These are phyloP conservation scores for Paxillus rubicundulus DNA, from an alignment of 768 basidiomycete species.

Conservation along the genomic window DNA sequence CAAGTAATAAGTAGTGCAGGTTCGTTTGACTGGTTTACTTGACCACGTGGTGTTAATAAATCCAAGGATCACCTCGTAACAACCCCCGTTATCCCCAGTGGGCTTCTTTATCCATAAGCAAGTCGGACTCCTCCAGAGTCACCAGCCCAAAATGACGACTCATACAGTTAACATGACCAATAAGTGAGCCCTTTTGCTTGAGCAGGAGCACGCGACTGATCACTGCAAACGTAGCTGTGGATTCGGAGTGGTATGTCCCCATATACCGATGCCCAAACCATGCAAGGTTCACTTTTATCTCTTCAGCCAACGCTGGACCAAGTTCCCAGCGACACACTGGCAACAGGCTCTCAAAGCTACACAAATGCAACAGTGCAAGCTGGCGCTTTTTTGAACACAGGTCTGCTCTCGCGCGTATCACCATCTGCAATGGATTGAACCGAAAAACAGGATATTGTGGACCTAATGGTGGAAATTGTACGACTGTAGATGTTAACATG, in stretches of 20 bases:
- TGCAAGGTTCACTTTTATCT: not conserved
- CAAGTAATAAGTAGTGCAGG: too few relatives aligned
- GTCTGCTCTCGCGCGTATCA: not conserved
- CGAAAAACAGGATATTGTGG: conserved; percentile 1
- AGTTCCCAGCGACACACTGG: conserved; percentile 1
- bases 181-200: not conserved
- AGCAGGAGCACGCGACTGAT: not conserved
- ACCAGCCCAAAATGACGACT: not conserved
- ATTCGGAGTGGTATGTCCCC: not conserved
- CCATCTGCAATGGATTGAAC: not conserved
- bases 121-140: not conserved
- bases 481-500: conserved; percentile 1
- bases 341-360: conserved; percentile 2
- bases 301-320: conserved; percentile 1
- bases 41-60: too few relatives aligned
- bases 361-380: conserved; percentile 3
- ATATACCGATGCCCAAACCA: not conserved
- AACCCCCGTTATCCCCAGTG: too few relatives aligned
- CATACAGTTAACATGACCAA: conserved; percentile 5
- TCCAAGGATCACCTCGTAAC: too few relatives aligned
- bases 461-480: conserved; percentile 6
- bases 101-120: too few relatives aligned
- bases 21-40: too few relatives aligned
- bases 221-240: not conserved
- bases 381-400: conserved; percentile 4